A percentile compares a stretch with the other conserved stretches of the same genome.
Evolutionary conservation across 192 early-diverging fungal genomes (phyloP).

Genomic region (Piromyces sp.): DNA sequence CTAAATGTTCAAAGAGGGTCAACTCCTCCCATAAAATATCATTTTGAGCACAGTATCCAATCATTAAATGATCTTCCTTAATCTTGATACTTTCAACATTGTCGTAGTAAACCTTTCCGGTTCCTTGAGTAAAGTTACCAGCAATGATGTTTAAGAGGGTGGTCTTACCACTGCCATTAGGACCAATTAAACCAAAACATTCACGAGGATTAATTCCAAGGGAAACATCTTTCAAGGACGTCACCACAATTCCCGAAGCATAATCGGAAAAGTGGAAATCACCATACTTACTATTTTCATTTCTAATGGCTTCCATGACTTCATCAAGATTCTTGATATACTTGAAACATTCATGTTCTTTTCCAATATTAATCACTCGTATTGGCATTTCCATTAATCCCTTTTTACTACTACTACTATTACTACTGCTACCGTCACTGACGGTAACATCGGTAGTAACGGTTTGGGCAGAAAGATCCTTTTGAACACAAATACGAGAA

Average conservation of each 20-base stretch:
- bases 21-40: neutral
- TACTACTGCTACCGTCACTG: too few species aligned
- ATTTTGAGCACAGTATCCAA: neutral
- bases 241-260: neutral
- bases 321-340: neutral
- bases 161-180: neutral
- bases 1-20: neutral
- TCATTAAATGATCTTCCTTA: neutral
- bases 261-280: neutral
- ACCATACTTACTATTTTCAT: neutral
- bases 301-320: neutral
- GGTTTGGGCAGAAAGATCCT: too few species aligned
- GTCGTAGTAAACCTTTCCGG: neutral
- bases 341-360: neutral
- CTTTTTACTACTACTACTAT: too few species aligned
- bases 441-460: too few species aligned
- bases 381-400: too few species aligned
- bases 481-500: too few species aligned
- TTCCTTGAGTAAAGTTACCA: neutral
- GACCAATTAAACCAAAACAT: neutral
- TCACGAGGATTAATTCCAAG: neutral
- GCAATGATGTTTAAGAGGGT: neutral
- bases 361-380: too few species aligned
- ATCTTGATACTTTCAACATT: neutral
- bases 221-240: neutral